Base-by-base conservation (phyloP, 2,329 filamentous ascomycete species). In the Colletotrichum sp. region DNA sequence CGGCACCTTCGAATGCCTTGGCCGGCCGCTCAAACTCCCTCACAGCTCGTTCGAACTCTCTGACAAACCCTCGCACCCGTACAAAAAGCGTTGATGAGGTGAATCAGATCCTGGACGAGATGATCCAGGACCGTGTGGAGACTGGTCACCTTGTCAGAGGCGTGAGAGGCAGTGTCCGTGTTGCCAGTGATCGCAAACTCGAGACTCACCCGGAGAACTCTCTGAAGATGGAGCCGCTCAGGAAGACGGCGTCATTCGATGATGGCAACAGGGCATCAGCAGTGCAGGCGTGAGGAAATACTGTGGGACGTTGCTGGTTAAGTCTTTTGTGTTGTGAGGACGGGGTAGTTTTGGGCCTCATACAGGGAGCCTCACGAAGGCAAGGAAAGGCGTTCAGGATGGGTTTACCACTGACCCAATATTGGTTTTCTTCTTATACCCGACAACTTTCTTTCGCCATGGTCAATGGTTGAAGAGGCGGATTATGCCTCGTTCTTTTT, bases 101-200 rank as follows among this genome's bases (percentile, higher is more conserved):
- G 92, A 98, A 95, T 78, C 92, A 93, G 80, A 96, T 98, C 87
- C 90, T 98, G 30, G 96, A 98, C 80, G 95, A 98, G 85, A 98
- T 98, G 96, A 97, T 98, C 75, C 94, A 96, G 81, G 94, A 96
- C 81, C 92, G 94, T 73, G 94, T 97, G 69, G 94, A 97, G 79
- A 92, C 89, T 68, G 95, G 94, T 26, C 92, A 95, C 70, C 86
- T 95, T 26, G 88, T 95, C 34, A 92, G 94, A 80, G 90, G 92
- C 68, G 86, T 86, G 67, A 88, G 93, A 75, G 94, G 93, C 55
- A 95, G 92, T 80, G 90, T 95, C 66, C 90, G 92, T 64, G 82
- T 94, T 43, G 87, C 89, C 7, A 88, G 87, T 59, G 67, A 77
- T 14, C 83, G 85, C 56, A 89, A 87, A 80, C 77, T 81, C 43